Evolutionary conservation across 2,329 filamentous ascomycete genomes (phyloP).

Genomic region (Epichloe sibirici): DNA sequence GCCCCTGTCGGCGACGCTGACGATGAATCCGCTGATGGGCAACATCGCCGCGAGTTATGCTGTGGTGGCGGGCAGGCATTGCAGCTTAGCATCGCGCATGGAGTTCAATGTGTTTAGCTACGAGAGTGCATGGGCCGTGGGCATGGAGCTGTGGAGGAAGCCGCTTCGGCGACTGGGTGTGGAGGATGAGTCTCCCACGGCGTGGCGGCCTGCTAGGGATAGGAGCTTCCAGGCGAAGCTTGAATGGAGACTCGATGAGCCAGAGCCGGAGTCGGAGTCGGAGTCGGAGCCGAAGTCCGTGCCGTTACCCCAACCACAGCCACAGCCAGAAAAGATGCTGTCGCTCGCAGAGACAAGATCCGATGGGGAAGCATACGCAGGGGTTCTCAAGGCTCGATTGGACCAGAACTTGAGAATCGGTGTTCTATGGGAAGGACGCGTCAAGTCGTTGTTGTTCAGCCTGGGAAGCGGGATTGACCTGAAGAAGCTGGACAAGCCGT

Average conservation of each 20-base stretch:
- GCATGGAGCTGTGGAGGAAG: slow-evolving; percentile 84
- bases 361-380: slow-evolving; percentile 57
- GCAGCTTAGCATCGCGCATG: slow-evolving; percentile 80
- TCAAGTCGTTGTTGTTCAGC: slow-evolving; percentile 88
- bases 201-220: slow-evolving; percentile 3
- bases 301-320: not conserved
- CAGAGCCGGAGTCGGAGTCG: slow-evolving; percentile 24
- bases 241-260: slow-evolving; percentile 34
- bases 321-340: slow-evolving; percentile 3
- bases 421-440: slow-evolving; percentile 80
- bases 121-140: slow-evolving; percentile 85
- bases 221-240: slow-evolving; percentile 42
- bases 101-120: slow-evolving; percentile 98
- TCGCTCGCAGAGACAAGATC: slow-evolving; percentile 12
- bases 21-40: slow-evolving; percentile 87
- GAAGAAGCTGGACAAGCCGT: slow-evolving; percentile 61
- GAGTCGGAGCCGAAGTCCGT: not conserved
- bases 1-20: slow-evolving; percentile 86
- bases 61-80: slow-evolving; percentile 69
- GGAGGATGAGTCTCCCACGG: slow-evolving; percentile 18
- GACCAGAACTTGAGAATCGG: slow-evolving; percentile 82
- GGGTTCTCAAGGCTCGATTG: slow-evolving; percentile 79
- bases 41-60: slow-evolving; percentile 87
- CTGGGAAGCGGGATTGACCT: slow-evolving; percentile 78
- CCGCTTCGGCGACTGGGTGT: slow-evolving; percentile 27